A percentile compares a stretch with the other conserved stretches of the same genome.
Conservation (phyloP, 2,329 filamentous ascomycete genomes). For the Talaromyces rugulosus region DNA sequence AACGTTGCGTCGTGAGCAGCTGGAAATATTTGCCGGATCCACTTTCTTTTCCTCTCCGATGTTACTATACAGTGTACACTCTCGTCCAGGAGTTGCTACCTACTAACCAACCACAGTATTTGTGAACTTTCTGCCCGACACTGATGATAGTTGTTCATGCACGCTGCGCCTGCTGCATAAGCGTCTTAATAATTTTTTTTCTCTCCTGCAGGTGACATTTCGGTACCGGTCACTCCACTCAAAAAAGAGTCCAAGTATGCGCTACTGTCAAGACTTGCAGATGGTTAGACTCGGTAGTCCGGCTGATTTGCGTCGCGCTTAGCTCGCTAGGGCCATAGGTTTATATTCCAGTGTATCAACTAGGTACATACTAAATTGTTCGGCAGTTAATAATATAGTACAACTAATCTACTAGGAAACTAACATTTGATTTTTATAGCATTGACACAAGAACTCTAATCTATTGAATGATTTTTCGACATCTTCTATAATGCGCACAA, state of each 20-base stretch:
- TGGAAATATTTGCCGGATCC: neutral
- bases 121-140: neutral
- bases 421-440: neutral
- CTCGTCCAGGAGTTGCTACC: neutral
- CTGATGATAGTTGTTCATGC: neutral
- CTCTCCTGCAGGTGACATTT: neutral
- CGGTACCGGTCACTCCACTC: no score
- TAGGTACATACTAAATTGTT: neutral
- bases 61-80: neutral
- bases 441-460: neutral
- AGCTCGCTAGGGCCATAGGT: neutral
- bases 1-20: neutral
- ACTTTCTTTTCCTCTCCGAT: neutral
- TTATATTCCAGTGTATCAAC: neutral
- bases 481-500: no score
- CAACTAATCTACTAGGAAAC: neutral
- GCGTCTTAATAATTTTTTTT: neutral
- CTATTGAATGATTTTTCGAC: neutral
- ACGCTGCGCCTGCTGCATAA: neutral
- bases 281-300: neutral
- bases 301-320: conserved; percentile 6
- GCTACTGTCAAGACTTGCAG: neutral
- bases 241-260: no score
- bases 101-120: neutral
- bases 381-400: neutral